Evolutionary conservation across 192 early-diverging fungal genomes (phyloP), one percentile per base, ranked within the genome.

Genomic region (Umbelopsis sp.): DNA sequence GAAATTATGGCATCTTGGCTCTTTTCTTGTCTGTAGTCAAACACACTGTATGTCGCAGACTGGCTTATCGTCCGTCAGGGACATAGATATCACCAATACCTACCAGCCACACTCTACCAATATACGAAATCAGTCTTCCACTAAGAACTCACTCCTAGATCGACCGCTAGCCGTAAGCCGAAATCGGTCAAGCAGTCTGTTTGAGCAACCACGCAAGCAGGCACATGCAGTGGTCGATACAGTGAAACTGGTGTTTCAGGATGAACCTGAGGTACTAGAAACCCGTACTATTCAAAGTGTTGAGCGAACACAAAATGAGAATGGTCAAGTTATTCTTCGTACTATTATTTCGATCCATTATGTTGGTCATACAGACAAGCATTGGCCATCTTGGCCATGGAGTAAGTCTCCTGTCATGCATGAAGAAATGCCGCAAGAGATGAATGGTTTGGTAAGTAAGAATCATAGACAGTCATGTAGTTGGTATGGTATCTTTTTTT

Each of bases 321-420:
- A 34, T 16, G 56, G 56, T 12, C 26, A 62, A 14, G 31, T 29
- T 14, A 34, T 32, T 17, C 26, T 62, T 12, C 26, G 31, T n/a
- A 62, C 56, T 29, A 12, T 29, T 12, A 34, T 62, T 20, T 62
- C 56, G 10, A 31, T 62, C 3, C 56, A 62, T 34, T 62, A 62
- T 31, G 20, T 62, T 2, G 56, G 56, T 4, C 56, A 62, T 32
- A 31, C 56, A 6, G 56, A 62, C 26, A 29, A 62, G 26, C 56
- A 29, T 11, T 62, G 56, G 56, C 56, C 56, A 0, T 62, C 56
- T 20, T 62, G 56, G 56, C 56, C 56, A 0, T 62, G 56, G 56
- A 62, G 56, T 34, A 62, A 62, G n/a, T 62, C 56, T 2, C 56
- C 56, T 36, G 26, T 62, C 29, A 62, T 62, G 56, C 56, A 62